Percentiles rank a stretch among this genome's conserved stretches.
These are phyloP conservation scores for Ustilago sp. DNA, from an alignment of 1,284 basidiomycete genomes.

Conservation along the genomic window DNA sequence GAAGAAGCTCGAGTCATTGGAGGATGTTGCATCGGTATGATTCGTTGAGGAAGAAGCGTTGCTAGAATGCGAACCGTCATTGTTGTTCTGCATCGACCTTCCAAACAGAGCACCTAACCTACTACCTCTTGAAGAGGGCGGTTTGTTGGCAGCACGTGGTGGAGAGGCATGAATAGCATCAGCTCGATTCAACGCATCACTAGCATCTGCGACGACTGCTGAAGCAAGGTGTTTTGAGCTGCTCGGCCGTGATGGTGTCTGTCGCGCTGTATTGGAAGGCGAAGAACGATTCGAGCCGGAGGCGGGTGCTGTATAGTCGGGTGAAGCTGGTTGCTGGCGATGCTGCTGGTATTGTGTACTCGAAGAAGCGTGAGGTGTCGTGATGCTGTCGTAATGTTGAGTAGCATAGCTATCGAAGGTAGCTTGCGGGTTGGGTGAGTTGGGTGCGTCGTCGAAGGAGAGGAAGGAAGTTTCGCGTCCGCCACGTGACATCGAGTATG, in stretches of 20 bases:
- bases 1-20: conserved; percentile 39
- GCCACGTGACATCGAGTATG: conserved; percentile 9
- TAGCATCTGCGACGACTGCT: conserved; percentile 11
- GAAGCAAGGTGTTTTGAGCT: conserved; percentile 20
- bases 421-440: conserved; percentile 17
- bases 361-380: neutral
- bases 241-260: conserved; percentile 6
- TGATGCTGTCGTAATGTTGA: neutral
- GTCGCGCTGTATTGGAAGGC: conserved; percentile 16
- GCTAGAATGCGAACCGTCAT: conserved; percentile 13
- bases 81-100: conserved; percentile 10
- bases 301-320: neutral
- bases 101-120: conserved; percentile 38
- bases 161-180: conserved; percentile 22
- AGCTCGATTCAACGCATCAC: conserved; percentile 10
- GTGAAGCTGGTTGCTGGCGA: conserved; percentile 1
- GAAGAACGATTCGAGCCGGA: conserved; percentile 16
- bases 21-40: conserved; percentile 20
- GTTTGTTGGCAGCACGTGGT: conserved; percentile 8
- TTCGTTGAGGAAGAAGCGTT: conserved; percentile 24
- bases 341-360: neutral
- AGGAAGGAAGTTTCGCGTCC: conserved; percentile 28
- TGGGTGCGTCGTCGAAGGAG: conserved; percentile 31
- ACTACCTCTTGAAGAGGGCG: conserved; percentile 26
- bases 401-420: neutral